Evolutionary conservation across 2,329 filamentous ascomycete genomes (phyloP).

Genomic region (Raffaelea arxii): DNA sequence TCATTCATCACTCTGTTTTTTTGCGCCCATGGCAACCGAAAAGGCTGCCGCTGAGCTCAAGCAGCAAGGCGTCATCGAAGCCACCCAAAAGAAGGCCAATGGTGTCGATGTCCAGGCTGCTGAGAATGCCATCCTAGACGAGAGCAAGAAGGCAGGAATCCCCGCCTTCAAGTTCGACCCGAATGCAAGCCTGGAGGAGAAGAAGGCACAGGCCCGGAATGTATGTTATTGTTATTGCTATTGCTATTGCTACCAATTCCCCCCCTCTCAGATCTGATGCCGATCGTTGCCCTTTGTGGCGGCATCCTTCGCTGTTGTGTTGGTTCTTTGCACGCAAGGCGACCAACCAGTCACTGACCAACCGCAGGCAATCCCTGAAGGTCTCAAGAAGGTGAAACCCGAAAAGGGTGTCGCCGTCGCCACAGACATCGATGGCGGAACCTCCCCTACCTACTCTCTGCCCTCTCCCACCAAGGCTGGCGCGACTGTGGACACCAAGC

Average conservation of each 20-base stretch:
- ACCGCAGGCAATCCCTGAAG: slow-evolving; percentile 54
- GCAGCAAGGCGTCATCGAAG: slow-evolving; percentile 69
- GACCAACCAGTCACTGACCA: no score
- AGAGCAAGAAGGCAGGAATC: slow-evolving; percentile 70
- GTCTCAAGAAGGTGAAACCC: slow-evolving; percentile 47
- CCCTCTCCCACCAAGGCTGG: slow-evolving; percentile 64
- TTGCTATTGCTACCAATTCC: not conserved
- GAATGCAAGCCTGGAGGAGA: slow-evolving; percentile 72
- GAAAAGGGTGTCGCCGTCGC: slow-evolving; percentile 60
- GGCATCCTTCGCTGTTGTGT: no score
- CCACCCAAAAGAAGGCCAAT: slow-evolving; percentile 63
- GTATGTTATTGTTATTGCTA: slow-evolving; percentile 39
- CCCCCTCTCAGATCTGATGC: no score
- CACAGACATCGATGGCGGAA: slow-evolving; percentile 70
- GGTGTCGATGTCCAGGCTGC: slow-evolving; percentile 50
- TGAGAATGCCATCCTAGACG: slow-evolving; percentile 64
- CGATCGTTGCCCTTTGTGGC: no score
- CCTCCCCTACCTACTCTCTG: slow-evolving; percentile 62
- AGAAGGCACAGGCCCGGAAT: slow-evolving; percentile 67
- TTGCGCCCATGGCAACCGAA: slow-evolving; percentile 18
- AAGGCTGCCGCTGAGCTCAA: slow-evolving; percentile 54
- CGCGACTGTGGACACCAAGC: slow-evolving; percentile 46
- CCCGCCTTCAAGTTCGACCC: slow-evolving; percentile 81
- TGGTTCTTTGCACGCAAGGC: no score
- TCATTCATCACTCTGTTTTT: not conserved